phyloP scores from a whole-genome alignment of 2,329 filamentous ascomycete genomes.

The Magnaporthiopsis incrustans region DNA sequence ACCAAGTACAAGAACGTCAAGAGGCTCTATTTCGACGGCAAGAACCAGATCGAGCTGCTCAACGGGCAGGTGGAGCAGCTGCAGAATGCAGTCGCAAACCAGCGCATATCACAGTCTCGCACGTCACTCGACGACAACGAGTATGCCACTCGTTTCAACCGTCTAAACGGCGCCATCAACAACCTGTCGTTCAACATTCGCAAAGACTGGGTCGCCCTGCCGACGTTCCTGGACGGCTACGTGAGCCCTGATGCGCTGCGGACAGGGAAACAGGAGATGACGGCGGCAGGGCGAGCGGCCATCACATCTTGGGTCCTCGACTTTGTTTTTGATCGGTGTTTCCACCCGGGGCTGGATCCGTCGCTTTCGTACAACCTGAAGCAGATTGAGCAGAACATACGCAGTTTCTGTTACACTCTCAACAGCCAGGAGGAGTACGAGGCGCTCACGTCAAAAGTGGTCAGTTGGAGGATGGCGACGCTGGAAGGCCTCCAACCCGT shows the following conservation, averaged over 20 bases:
- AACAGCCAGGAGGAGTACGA: slow-evolving; percentile 82
- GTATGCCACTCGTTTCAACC: slow-evolving; percentile 80
- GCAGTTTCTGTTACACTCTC: slow-evolving; percentile 64
- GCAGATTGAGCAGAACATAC: slow-evolving; percentile 79
- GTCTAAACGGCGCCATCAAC: slow-evolving; percentile 87
- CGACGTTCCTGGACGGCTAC: slow-evolving; percentile 68
- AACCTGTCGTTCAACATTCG: slow-evolving; percentile 94
- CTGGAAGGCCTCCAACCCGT: slow-evolving; percentile 76
- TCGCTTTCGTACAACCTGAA: slow-evolving; percentile 73
- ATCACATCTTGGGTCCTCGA: slow-evolving; percentile 87
- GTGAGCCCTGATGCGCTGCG: slow-evolving; percentile 80
- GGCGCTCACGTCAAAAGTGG: slow-evolving; percentile 75
- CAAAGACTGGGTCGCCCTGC: slow-evolving; percentile 83
- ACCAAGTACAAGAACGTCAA: slow-evolving; percentile 98
- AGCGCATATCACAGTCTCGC: slow-evolving; percentile 87
- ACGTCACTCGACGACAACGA: slow-evolving; percentile 94
- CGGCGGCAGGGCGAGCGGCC: slow-evolving; percentile 79
- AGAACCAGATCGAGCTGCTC: slow-evolving; percentile 82
- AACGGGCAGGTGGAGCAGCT: slow-evolving; percentile 84
- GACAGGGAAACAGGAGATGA: slow-evolving; percentile 96
- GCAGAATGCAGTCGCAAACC: slow-evolving; percentile 95
- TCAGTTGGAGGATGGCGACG: slow-evolving; percentile 89
- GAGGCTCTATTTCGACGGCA: slow-evolving; percentile 93
- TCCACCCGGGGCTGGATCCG: slow-evolving; percentile 80
- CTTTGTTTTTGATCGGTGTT: slow-evolving; percentile 83